phyloP scores from a whole-genome alignment of 345 rosid species.

The Hevea brasiliensis region DNA sequence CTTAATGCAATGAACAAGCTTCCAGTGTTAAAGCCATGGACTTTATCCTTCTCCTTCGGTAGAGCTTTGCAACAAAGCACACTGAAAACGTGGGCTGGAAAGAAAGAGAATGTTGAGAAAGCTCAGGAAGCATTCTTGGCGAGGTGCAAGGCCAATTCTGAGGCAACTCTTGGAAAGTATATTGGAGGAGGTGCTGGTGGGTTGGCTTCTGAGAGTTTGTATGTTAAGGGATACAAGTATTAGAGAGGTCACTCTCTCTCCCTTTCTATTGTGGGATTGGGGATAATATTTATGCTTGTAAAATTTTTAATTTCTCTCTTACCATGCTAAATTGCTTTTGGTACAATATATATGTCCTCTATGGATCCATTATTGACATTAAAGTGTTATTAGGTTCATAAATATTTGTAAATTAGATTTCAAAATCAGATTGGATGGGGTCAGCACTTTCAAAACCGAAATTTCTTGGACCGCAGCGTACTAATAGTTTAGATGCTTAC shows the following conservation, averaged over 20 bases:
- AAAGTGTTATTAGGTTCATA: too few species aligned
- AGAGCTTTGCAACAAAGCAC: conserved; percentile 95
- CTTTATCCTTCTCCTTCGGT: conserved; percentile 89
- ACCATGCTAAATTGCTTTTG: too few species aligned
- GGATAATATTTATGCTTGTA: too few species aligned
- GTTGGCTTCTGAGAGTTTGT: conserved; percentile 83
- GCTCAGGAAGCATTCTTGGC: conserved; percentile 72
- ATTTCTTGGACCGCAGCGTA: too few species aligned
- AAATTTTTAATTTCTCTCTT: too few species aligned
- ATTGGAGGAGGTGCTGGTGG: conserved; percentile 50
- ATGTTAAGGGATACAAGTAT: conserved; percentile 82
- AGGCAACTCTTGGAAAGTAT: conserved; percentile 80
- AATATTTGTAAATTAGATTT: too few species aligned
- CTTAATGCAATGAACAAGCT: conserved; percentile 89
- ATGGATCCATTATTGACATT: too few species aligned
- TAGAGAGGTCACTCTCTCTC: conserved; percentile 16
- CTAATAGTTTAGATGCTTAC: too few species aligned
- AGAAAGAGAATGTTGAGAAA: conserved; percentile 67
- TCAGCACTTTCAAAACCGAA: too few species aligned
- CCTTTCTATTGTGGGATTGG: too few species aligned
- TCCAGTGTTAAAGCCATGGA: conserved; percentile 80
- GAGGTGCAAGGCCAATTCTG: conserved; percentile 85
- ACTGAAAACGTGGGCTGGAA: conserved; percentile 84
- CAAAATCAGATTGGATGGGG: too few species aligned
- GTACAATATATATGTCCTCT: too few species aligned